Percentiles rank a stretch among this genome's conserved stretches.
Evolutionary conservation across 805 yeast species (phyloP).

Genomic region (Deakozyma indianensis): DNA sequence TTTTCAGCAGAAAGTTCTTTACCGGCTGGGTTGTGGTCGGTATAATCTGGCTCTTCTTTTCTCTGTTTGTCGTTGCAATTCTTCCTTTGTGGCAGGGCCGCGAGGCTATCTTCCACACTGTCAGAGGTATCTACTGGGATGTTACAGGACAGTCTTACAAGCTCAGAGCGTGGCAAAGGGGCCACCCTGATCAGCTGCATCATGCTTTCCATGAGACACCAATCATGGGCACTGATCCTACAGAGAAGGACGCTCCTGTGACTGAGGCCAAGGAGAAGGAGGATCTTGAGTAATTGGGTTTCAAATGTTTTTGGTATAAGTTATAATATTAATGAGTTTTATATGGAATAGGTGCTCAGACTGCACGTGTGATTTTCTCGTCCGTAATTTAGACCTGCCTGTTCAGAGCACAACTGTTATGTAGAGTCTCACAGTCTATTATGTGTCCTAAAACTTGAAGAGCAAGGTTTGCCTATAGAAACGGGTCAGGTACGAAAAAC

Average conservation of each 20-base stretch:
- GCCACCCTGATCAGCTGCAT: conserved; percentile 61
- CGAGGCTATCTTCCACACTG: conserved; percentile 43
- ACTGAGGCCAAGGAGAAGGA: background rate
- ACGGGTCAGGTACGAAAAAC: too few species aligned
- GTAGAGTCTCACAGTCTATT: too few species aligned
- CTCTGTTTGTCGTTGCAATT: conserved; percentile 39
- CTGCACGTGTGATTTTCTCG: too few species aligned
- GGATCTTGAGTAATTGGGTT: too few species aligned
- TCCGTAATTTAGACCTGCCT: too few species aligned
- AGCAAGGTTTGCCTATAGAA: too few species aligned
- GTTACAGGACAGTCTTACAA: conserved; percentile 59
- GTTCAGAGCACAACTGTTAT: too few species aligned
- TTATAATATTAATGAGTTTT: too few species aligned
- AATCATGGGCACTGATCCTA: background rate
- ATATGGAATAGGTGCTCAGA: too few species aligned
- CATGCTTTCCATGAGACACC: conserved; percentile 5
- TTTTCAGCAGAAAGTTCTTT: conserved; percentile 63
- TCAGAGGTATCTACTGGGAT: conserved; percentile 81
- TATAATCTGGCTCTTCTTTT: conserved; percentile 60
- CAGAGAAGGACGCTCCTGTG: background rate
- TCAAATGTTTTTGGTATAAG: too few species aligned
- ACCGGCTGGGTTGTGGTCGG: conserved; percentile 83
- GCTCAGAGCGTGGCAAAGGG: conserved; percentile 59
- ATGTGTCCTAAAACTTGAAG: too few species aligned
- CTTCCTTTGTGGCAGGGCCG: conserved; percentile 69